Evolutionary conservation across 2,329 filamentous ascomycete genomes (phyloP), one percentile per base, ranked within the genome.

Genomic region (Fusarium nematophilum): DNA sequence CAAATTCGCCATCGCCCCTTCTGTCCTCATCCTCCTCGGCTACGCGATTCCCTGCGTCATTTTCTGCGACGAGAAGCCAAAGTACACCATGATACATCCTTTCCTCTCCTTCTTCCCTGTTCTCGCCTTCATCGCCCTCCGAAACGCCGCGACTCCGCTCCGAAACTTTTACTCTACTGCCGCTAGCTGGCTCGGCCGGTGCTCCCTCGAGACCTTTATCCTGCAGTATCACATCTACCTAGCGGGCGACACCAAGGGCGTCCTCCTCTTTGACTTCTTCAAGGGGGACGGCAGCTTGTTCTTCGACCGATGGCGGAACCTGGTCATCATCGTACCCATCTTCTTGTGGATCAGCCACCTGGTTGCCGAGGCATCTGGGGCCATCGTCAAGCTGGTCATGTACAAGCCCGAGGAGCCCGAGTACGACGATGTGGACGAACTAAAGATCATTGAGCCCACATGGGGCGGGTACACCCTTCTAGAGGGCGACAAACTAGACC

Each of bases 211-310:
- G 70, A 81, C 84, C 1, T 87, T 84, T 59, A 76, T 86, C 6
- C 73, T 89, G 30, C 84, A 88, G 61, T 82, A 82, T 67, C 87
- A 90, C 68, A 77, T 87, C 47, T 86, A 84, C 80, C 79, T 89
- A 8, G 84, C 84, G 2, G 83, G 80, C 3, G 84, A 89, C 63
- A 82, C 83, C 3, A 81, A 78, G 26, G 83, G 82, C 0, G 62
- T 83, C 4, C 76, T 89, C 7, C 59, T 71, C 6, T 34, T 72
- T 9, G 69, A 68, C 11, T 23, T 53, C 6, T 69, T 71, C 59
- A 60, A 65, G 4, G 63, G 62, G 3, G 65, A 70, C 17, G 66
- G 65, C 13, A 67, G 55, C 23, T 52, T 72, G 0, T 34, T 70
- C 8, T 23, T 30, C 2, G 69, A 72, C 15, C 65, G 70, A 5